phyloP scores from a whole-genome alignment of 2,329 filamentous ascomycete species.

The Tolypocladium pustulatum region DNA sequence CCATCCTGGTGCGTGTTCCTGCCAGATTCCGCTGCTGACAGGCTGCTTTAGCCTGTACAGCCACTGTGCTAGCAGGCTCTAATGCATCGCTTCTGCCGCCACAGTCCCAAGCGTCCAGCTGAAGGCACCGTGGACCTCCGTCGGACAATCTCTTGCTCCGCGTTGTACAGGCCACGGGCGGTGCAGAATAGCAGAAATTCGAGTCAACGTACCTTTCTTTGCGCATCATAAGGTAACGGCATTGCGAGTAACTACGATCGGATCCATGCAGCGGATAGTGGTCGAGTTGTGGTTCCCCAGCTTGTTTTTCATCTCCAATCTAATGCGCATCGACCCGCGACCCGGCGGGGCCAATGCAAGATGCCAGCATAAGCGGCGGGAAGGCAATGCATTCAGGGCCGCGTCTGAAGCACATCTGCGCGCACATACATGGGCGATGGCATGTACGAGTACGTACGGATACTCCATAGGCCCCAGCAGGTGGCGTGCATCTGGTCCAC shows the following conservation, averaged over 20 bases:
- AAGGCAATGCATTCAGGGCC: not conserved
- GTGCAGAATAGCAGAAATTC: not conserved
- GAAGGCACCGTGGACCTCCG: not conserved
- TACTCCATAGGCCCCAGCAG: not conserved
- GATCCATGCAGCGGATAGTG: not conserved
- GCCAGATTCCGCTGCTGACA: conserved; percentile 1
- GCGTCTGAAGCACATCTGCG: not conserved
- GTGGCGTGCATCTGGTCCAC: conserved; percentile 1
- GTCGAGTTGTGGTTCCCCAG: not conserved
- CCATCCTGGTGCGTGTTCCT: conserved; percentile 1
- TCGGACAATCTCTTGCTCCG: not conserved
- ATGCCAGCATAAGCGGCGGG: conserved; percentile 1
- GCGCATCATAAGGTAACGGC: too few species aligned
- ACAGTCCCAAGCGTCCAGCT: not conserved
- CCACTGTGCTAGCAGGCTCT: not conserved
- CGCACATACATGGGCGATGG: not conserved
- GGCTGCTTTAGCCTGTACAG: not conserved
- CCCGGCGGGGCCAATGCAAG: not conserved
- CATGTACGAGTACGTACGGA: not conserved
- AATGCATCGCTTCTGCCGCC: not conserved
- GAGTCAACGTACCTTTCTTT: not conserved
- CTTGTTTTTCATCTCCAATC: not conserved
- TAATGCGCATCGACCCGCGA: not conserved
- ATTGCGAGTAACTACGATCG: too few species aligned
- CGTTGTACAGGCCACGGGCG: not conserved